A percentile compares a stretch with the other conserved stretches of the same genome.
Conservation (phyloP, 495 filamentous ascomycete genomes). For the Friedmanniomyces simplex region DNA sequence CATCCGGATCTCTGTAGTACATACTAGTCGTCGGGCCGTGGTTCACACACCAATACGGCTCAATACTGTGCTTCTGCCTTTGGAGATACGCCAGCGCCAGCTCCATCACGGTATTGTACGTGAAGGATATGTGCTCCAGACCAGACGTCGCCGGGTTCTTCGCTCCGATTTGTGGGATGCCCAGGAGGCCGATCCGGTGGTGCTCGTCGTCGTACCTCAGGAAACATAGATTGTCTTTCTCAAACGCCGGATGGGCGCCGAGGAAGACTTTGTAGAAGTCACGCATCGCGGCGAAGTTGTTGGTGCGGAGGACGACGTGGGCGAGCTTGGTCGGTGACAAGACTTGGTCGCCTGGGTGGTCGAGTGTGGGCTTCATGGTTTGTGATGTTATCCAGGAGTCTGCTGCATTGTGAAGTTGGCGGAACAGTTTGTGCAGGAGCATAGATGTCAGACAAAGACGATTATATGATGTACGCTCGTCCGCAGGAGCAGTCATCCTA, state of each 20-base stretch:
- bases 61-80: slow-evolving; percentile 29
- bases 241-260: slow-evolving; percentile 20
- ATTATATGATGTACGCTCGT: too few relatives aligned
- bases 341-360: slow-evolving; percentile 3
- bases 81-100: slow-evolving; percentile 26
- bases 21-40: slow-evolving; percentile 37
- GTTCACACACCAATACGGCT: slow-evolving; percentile 38
- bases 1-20: slow-evolving; percentile 40
- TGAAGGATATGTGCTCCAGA: slow-evolving; percentile 19
- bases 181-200: slow-evolving; percentile 24
- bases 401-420: neutral
- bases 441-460: too few relatives aligned
- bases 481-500: too few relatives aligned
- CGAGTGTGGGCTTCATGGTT: slow-evolving; percentile 1
- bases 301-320: slow-evolving; percentile 14
- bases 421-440: too few relatives aligned
- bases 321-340: slow-evolving; percentile 4
- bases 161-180: neutral
- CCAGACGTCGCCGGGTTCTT: slow-evolving; percentile 23
- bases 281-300: slow-evolving; percentile 20
- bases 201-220: slow-evolving; percentile 22
- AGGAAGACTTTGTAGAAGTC: slow-evolving; percentile 33
- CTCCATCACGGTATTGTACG: slow-evolving; percentile 6
- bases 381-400: neutral
- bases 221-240: slow-evolving; percentile 8